phyloP scores from a whole-genome alignment of 2,329 filamentous ascomycete genomes.

The Diplocarpon rosae region DNA sequence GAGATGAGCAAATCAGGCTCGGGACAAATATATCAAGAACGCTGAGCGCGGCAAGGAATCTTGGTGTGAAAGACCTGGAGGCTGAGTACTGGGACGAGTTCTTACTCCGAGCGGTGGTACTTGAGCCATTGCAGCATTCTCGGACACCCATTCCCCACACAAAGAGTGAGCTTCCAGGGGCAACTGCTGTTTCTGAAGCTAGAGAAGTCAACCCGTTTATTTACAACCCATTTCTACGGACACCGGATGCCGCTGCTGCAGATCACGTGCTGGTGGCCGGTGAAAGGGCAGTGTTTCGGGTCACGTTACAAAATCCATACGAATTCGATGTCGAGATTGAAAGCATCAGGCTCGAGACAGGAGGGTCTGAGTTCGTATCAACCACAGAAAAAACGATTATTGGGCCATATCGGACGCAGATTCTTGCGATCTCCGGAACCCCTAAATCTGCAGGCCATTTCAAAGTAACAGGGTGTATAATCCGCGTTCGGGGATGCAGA shows the following conservation, averaged over 20 bases:
- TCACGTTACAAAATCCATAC: constrained; percentile 88
- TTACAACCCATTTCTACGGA: constrained; percentile 84
- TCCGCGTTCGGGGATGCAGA: constrained; percentile 72
- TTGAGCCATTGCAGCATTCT: constrained; percentile 50
- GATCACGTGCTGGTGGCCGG: constrained; percentile 67
- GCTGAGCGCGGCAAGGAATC: constrained; percentile 60
- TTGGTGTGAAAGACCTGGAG: constrained; percentile 58
- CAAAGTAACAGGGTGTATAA: constrained; percentile 64
- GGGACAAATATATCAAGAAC: constrained; percentile 79
- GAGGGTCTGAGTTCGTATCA: constrained; percentile 63
- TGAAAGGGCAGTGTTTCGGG: constrained; percentile 65
- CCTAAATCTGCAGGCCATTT: constrained; percentile 57
- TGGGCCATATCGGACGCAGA: constrained; percentile 74
- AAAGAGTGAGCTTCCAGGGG: constrained; percentile 36
- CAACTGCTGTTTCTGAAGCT: constrained; percentile 30
- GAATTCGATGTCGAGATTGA: constrained; percentile 90
- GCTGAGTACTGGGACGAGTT: constrained; percentile 98
- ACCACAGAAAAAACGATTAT: constrained; percentile 54
- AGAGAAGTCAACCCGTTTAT: constrained; percentile 68
- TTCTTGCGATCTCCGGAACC: constrained; percentile 58
- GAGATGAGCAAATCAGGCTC: constrained; percentile 79
- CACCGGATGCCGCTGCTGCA: constrained; percentile 43
- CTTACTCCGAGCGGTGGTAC: constrained; percentile 63
- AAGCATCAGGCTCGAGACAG: constrained; percentile 61
- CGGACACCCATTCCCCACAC: constrained; percentile 56